Conservation (phyloP, 768 basidiomycete species). For the Amanita inopinata region DNA sequence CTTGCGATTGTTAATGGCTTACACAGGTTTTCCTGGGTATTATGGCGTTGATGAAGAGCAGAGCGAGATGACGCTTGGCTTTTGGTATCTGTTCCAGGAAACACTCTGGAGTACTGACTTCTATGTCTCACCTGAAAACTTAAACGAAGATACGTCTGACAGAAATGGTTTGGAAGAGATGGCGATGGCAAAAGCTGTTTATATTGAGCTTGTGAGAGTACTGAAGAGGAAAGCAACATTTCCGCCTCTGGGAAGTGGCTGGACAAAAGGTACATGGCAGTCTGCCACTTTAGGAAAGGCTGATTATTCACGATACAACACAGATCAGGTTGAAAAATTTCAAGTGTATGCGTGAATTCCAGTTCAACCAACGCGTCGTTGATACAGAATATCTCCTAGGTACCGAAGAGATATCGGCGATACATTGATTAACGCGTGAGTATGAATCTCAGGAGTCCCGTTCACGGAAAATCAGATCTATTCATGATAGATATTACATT, state of each 20-base stretch:
- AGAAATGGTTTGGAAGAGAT: slow-evolving; percentile 26
- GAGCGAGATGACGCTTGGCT: slow-evolving; percentile 78
- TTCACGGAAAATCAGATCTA: slow-evolving; percentile 1
- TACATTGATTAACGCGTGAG: slow-evolving; percentile 81
- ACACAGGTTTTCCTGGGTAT: slow-evolving; percentile 63
- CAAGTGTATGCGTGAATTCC: slow-evolving; percentile 44
- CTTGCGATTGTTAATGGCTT: slow-evolving; percentile 59
- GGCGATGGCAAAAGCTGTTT: slow-evolving; percentile 63
- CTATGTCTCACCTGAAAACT: slow-evolving; percentile 25
- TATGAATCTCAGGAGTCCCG: slow-evolving; percentile 13
- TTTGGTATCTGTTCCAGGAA: slow-evolving; percentile 91
- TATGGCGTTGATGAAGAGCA: slow-evolving; percentile 82
- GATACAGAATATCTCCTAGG: slow-evolving; percentile 25
- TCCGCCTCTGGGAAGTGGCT: slow-evolving; percentile 44
- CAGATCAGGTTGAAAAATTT: slow-evolving; percentile 75
- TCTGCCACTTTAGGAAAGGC: not conserved
- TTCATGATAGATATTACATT: slow-evolving; percentile 79
- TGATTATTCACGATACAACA: slow-evolving; percentile 10
- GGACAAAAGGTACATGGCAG: slow-evolving; percentile 55
- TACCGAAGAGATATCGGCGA: slow-evolving; percentile 84
- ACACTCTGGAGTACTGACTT: slow-evolving; percentile 66
- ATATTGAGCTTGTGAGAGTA: slow-evolving; percentile 65
- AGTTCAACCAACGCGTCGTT: not conserved
- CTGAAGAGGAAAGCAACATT: slow-evolving; percentile 69
- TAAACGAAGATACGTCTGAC: slow-evolving; percentile 13